Conservation (phyloP, 2,329 filamentous ascomycete genomes). For the Aspergillus puulaauensis region DNA sequence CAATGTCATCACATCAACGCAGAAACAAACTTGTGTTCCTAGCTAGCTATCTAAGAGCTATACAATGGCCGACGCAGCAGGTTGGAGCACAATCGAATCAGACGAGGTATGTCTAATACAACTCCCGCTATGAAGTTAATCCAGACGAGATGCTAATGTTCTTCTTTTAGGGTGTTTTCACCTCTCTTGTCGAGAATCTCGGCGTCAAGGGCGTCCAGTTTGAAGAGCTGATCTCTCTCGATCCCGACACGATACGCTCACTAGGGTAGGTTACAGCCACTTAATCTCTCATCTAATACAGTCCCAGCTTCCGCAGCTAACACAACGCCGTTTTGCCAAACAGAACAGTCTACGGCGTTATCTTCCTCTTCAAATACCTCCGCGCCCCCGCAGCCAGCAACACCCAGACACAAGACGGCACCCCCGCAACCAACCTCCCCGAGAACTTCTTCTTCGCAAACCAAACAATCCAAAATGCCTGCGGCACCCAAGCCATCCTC, state of each 20-base stretch:
- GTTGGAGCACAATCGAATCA: constrained; percentile 98
- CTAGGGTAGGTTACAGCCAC: constrained; percentile 34
- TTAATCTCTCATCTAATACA: not conserved
- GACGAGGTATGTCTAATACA: constrained; percentile 67
- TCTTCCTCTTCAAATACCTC: constrained; percentile 93
- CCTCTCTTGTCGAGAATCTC: constrained; percentile 87
- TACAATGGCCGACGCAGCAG: constrained; percentile 59
- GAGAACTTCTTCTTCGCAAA: constrained; percentile 82
- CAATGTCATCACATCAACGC: not conserved
- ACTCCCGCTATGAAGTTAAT: no score
- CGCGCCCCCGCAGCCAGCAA: constrained; percentile 57
- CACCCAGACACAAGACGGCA: constrained; percentile 69
- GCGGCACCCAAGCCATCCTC: constrained; percentile 91
- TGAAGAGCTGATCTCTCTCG: constrained; percentile 89
- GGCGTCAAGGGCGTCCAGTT: constrained; percentile 94
- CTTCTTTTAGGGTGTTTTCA: constrained; percentile 78
- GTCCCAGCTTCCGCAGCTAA: not conserved
- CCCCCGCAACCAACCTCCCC: constrained; percentile 66
- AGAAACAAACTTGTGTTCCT: not conserved
- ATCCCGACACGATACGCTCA: constrained; percentile 59
- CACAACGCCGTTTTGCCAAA: not conserved
- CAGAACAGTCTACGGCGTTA: constrained; percentile 86
- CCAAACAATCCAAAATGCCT: constrained; percentile 98
- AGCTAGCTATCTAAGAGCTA: not conserved
- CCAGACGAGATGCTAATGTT: constrained; percentile 17